These are phyloP conservation scores for Eucalyptus viminalis DNA, from an alignment of 345 rosid genomes.

Conservation along the genomic window DNA sequence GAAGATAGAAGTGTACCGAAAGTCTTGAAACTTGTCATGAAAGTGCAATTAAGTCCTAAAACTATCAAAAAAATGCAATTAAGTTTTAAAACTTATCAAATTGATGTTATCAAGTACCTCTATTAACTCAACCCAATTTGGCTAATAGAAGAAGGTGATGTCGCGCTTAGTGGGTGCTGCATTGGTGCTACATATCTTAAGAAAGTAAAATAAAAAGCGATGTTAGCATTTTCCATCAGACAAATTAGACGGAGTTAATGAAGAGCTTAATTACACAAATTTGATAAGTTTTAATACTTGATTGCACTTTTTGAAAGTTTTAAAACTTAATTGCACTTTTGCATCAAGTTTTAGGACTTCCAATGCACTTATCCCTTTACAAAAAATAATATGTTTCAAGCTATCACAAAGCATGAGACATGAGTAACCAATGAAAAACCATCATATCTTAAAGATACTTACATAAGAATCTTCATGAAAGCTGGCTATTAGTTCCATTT, in stretches of 20 bases:
- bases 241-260: not conserved
- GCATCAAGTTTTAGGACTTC: not conserved
- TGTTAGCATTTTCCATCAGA: not conserved
- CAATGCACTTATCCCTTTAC: not conserved
- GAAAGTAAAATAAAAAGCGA: not conserved
- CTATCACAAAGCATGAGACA: not conserved
- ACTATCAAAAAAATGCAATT: not conserved
- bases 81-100: not conserved
- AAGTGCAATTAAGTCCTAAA: not conserved
- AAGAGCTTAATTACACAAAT: not conserved
- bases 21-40: not conserved
- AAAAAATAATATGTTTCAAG: not conserved
- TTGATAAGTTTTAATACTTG: not conserved
- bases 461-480: not conserved
- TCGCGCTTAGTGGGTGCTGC: not conserved
- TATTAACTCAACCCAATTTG: not conserved
- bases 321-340: too few species aligned
- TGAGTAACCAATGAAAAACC: not conserved
- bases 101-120: not conserved
- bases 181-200: not conserved
- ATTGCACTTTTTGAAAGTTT: not conserved
- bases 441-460: not conserved
- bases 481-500: not conserved
- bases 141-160: not conserved
- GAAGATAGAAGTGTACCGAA: not conserved